Percentiles rank a stretch among this genome's conserved stretches.
These are phyloP conservation scores for Neurospora discreta DNA, from an alignment of 495 filamentous ascomycete genomes.

Conservation along the genomic window DNA sequence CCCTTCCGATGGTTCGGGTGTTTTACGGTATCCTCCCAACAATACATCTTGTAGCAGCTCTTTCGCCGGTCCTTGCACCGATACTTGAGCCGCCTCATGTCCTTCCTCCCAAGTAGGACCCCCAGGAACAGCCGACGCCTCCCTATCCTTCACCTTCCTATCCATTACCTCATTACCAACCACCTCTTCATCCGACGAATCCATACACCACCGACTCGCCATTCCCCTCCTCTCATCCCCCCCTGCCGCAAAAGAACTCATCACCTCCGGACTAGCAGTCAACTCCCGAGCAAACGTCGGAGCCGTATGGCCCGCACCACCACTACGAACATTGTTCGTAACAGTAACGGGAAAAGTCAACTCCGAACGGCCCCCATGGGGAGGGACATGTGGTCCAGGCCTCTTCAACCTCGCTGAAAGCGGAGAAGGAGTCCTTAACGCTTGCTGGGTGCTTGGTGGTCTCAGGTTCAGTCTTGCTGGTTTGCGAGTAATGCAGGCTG, in stretches of 20 bases:
- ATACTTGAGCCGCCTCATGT: too few relatives aligned
- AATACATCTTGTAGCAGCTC: too few relatives aligned
- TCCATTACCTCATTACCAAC: too few relatives aligned
- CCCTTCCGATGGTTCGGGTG: too few relatives aligned
- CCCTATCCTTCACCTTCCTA: neutral
- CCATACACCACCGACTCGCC: neutral
- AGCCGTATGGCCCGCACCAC: neutral
- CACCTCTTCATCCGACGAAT: neutral
- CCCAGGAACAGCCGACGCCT: neutral
- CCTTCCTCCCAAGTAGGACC: neutral
- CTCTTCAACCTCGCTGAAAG: neutral
- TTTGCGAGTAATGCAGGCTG: neutral
- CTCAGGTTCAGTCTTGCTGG: neutral
- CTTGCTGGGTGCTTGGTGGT: neutral
- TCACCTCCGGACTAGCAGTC: neutral
- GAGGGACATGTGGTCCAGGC: neutral
- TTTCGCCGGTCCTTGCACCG: too few relatives aligned
- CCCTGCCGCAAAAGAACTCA: neutral
- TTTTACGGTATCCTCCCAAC: neutral
- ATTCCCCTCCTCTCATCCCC: neutral
- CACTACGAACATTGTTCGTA: too few relatives aligned
- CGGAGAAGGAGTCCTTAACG: neutral
- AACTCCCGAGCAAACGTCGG: neutral
- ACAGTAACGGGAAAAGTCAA: too few relatives aligned
- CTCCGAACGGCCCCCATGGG: neutral